Conservation (phyloP, 1,139 yeast genomes). For the Saccharomycopsis phalli region DNA sequence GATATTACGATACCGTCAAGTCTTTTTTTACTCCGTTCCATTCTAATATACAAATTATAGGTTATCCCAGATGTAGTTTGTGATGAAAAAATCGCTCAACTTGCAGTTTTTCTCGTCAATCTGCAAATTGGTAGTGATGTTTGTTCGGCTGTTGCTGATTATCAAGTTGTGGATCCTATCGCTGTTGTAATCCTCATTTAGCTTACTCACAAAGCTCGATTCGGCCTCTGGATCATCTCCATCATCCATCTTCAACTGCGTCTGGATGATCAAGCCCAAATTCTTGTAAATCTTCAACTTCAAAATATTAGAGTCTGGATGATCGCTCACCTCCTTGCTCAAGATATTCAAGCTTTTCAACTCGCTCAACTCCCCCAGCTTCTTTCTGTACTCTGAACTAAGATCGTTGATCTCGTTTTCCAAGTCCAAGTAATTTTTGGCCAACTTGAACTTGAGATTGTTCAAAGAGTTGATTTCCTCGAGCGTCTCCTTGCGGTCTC, state of each 20-base stretch:
- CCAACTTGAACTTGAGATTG: constrained; percentile 18
- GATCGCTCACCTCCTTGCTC: constrained; percentile 12
- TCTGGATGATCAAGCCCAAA: constrained; percentile 17
- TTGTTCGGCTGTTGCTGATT: constrained; percentile 16
- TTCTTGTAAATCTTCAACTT: constrained; percentile 19
- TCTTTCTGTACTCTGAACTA: constrained; percentile 5
- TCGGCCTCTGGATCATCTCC: background rate
- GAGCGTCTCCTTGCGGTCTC: constrained; percentile 13
- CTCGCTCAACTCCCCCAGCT: constrained; percentile 12
- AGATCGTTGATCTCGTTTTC: constrained; percentile 18
- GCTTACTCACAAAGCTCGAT: constrained; percentile 9
- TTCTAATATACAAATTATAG: too few relatives aligned
- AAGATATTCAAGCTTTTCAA: constrained; percentile 17
- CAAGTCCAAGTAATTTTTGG: constrained; percentile 15
- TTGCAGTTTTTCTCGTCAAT: constrained; percentile 16
- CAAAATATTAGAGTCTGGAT: constrained; percentile 20
- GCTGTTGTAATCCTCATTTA: constrained; percentile 8
- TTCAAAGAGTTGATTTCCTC: constrained; percentile 18
- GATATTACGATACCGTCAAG: background rate
- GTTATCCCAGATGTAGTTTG: constrained; percentile 20
- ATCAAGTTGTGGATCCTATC: constrained; percentile 14
- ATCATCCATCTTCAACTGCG: constrained; percentile 1
- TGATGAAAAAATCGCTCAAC: constrained; percentile 20
- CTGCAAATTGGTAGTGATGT: constrained; percentile 15
- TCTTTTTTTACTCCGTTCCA: background rate